These are phyloP conservation scores for Phaeophleospora eucalypticola DNA, from an alignment of 2,329 filamentous ascomycete species.

Conservation along the genomic window DNA sequence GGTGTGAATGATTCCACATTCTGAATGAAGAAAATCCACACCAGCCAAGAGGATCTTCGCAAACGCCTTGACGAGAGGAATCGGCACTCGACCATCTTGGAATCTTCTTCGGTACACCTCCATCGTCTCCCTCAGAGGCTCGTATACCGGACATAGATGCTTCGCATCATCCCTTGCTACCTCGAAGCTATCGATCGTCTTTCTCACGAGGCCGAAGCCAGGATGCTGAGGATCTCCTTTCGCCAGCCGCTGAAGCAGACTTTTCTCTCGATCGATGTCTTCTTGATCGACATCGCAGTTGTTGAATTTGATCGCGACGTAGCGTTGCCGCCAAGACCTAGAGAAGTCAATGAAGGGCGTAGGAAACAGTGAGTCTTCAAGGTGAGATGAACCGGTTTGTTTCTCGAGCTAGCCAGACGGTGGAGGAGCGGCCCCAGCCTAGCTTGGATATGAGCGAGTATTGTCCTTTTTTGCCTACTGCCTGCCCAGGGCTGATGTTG, in stretches of 20 bases:
- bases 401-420: not conserved
- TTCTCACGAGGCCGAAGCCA: not conserved
- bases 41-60: not conserved
- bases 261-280: not conserved
- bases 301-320: not conserved
- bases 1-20: conserved; percentile 1
- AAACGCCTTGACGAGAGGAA: not conserved
- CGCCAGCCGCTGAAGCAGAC: not conserved
- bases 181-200: not conserved
- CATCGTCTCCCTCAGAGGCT: not conserved
- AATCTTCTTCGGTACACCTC: not conserved
- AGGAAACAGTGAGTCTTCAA: too few relatives aligned
- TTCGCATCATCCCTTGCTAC: not conserved
- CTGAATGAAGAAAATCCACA: conserved; percentile 3
- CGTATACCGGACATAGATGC: conserved; percentile 2
- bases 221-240: not conserved
- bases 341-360: not conserved
- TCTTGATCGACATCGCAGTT: not conserved
- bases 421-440: not conserved
- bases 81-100: not conserved
- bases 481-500: not conserved
- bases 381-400: not conserved
- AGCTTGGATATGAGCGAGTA: not conserved
- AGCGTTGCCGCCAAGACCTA: not conserved
- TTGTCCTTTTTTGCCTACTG: not conserved